Evolutionary conservation across 2,329 filamentous ascomycete genomes (phyloP), one percentile per base, ranked within the genome.

Genomic region (Colletotrichum chrysophilum): DNA sequence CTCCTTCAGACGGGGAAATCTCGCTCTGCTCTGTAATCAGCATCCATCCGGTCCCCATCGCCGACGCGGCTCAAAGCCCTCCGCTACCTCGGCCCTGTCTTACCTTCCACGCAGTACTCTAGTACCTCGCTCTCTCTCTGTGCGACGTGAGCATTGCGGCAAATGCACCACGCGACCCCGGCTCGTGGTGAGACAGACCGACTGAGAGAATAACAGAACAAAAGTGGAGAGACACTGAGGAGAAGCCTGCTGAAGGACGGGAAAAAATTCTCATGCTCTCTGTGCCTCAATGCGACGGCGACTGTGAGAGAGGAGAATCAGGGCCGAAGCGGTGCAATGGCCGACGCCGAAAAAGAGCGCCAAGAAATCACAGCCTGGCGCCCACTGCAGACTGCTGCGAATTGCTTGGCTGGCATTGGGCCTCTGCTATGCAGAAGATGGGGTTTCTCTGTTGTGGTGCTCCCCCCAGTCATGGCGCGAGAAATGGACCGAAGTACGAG

Each of bases 401-500:
- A 32, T 66, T 66, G 61, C 61, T 71, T 75, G 68, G 68, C 72
- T 55, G 38, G 56, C 7, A 18, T 52, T 58, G 61, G 68, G 52
- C 61, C 68, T 56, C 34, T 70, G 32, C 43, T 52, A 52, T 52
- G 43, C 43, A 52, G 43, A 32, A 61, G 60, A 71, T 60, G 52
- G 69, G 52, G 58, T 32, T 71, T 66, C 28, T 52, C 62, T 66
- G 68, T 43, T 55, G 68, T 21, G 43, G 43, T 52, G 43, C 43
- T 52, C 16, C 72, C 72, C 72, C 55, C 21, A 18, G 67, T 62
- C 32, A 68, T 72, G 69, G 70, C 69, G 73, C 69, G 62, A 75
- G 38, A 71, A 75, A 71, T 71, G 68, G 36, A 68, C 73, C 69
- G 73, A 68, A 64, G 62, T 67, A 64, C 30, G 62, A 48, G 72